A percentile compares a stretch with the other conserved stretches of the same genome.
Conservation (phyloP, 2,329 filamentous ascomycete genomes). For the Pseudogymnoascus sp. region DNA sequence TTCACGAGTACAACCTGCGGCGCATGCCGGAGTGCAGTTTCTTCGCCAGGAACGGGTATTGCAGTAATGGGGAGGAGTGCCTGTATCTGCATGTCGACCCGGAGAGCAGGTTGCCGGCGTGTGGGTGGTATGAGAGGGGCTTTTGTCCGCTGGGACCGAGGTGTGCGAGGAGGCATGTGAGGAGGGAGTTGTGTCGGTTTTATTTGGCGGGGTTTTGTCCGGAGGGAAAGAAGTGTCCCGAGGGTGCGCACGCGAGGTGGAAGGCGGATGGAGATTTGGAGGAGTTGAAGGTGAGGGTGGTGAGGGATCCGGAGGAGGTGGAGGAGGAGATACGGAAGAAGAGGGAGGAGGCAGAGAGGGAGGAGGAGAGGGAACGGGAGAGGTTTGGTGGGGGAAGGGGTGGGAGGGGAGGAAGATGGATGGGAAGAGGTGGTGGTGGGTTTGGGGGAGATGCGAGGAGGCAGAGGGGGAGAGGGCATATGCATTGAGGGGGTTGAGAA, state of each 20-base stretch:
- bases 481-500: neutral
- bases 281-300: slow-evolving; percentile 63
- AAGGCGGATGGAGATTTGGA: slow-evolving; percentile 60
- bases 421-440: slow-evolving; percentile 18
- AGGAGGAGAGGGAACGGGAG: slow-evolving; percentile 36
- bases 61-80: slow-evolving; percentile 94
- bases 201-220: slow-evolving; percentile 95
- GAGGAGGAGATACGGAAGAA: slow-evolving; percentile 52
- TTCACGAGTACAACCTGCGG: slow-evolving; percentile 96
- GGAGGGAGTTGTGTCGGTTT: slow-evolving; percentile 69
- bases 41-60: slow-evolving; percentile 87
- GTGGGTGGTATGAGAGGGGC: slow-evolving; percentile 86
- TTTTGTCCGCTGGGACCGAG: slow-evolving; percentile 86
- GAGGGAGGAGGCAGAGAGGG: slow-evolving; percentile 43
- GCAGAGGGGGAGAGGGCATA: slow-evolving; percentile 19
- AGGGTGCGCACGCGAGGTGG: slow-evolving; percentile 78
- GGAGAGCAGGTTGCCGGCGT: slow-evolving; percentile 67
- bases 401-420: slow-evolving; percentile 23
- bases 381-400: slow-evolving; percentile 28
- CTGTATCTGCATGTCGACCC: slow-evolving; percentile 86
- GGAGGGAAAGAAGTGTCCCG: slow-evolving; percentile 66
- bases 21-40: slow-evolving; percentile 99
- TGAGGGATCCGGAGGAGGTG: slow-evolving; percentile 43
- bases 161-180: slow-evolving; percentile 83
- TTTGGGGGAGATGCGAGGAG: slow-evolving; percentile 18